Percentiles rank a stretch among this genome's conserved stretches.
These are phyloP conservation scores for Breviolum minutum DNA, from an alignment of 73 alveolate species.

Conservation along the genomic window DNA sequence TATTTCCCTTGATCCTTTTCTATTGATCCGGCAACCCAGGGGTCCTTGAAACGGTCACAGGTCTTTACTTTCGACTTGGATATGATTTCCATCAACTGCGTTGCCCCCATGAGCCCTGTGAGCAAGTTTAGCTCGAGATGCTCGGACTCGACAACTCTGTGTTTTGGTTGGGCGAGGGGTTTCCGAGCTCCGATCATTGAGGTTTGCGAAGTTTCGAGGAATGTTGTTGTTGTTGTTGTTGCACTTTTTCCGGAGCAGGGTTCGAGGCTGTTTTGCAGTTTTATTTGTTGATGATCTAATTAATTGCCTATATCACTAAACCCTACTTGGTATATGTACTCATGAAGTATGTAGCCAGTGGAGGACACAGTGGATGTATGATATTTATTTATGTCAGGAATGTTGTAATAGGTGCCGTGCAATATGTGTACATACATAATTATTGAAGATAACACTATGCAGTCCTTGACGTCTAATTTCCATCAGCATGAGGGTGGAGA, in stretches of 20 bases:
- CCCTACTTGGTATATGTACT: not conserved
- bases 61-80: slow-evolving; percentile 54
- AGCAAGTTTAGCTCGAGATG: slow-evolving; percentile 14
- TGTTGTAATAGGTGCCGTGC: no score
- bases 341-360: no score
- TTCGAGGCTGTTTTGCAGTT: not conserved
- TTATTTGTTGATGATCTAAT: not conserved
- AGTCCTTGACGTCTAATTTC: slow-evolving; percentile 9
- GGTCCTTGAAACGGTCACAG: not conserved
- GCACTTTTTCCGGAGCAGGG: not conserved
- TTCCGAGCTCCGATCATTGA: no score
- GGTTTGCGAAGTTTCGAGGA: no score
- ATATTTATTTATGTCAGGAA: no score
- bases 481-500: not conserved
- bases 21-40: no score
- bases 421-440: not conserved
- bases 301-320: no score
- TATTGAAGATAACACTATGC: not conserved
- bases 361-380: no score
- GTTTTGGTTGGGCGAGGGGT: no score
- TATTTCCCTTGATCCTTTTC: no score
- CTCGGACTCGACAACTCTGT: not conserved
- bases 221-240: not conserved
- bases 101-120: slow-evolving; percentile 71
- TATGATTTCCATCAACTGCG: slow-evolving; percentile 59